Percentiles rank a stretch among this genome's conserved stretches.
Conservation (phyloP, 2,329 filamentous ascomycete genomes). For the Verticillium zaregamsianum region DNA sequence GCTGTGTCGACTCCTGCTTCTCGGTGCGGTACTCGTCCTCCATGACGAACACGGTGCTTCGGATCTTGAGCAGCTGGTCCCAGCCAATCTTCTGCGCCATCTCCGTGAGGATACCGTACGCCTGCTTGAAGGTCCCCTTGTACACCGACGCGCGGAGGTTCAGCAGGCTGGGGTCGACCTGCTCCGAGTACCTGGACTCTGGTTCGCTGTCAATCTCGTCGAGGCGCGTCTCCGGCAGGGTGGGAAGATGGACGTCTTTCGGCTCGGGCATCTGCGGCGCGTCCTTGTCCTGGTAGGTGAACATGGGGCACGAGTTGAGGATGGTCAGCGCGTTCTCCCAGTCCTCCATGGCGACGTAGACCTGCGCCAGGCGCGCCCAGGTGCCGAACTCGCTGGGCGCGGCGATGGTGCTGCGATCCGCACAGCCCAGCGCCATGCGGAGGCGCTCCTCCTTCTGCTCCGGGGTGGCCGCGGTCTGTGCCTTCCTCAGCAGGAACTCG, state of each 20-base stretch:
- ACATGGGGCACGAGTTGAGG: constrained; percentile 98
- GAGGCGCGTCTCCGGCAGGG: constrained; percentile 81
- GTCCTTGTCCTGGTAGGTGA: constrained; percentile 98
- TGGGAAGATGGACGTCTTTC: constrained; percentile 79
- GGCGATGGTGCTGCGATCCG: constrained; percentile 89
- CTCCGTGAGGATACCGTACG: constrained; percentile 89
- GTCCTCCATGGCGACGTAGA: constrained; percentile 90
- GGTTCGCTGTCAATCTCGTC: constrained; percentile 96
- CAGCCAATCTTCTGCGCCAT: constrained; percentile 96
- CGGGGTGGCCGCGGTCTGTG: constrained; percentile 47
- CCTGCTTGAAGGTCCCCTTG: constrained; percentile 92
- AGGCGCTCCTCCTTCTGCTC: constrained; percentile 63
- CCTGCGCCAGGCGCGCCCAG: constrained; percentile 89
- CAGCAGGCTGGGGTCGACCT: constrained; percentile 80
- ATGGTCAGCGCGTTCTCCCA: constrained; percentile 96
- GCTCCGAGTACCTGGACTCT: constrained; percentile 74
- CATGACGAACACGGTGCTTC: constrained; percentile 98
- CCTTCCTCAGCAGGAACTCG: constrained; percentile 85
- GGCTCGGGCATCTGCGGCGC: constrained; percentile 92
- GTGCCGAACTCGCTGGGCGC: constrained; percentile 96
- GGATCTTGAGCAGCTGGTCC: constrained; percentile 91
- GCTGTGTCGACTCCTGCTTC: constrained; percentile 58
- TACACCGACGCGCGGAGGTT: constrained; percentile 86
- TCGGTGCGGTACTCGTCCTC: constrained; percentile 96
- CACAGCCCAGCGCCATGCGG: constrained; percentile 85